These are phyloP conservation scores for Synchytrium microbalum DNA, from an alignment of 371 early-diverging fungal genomes.

Conservation along the genomic window DNA sequence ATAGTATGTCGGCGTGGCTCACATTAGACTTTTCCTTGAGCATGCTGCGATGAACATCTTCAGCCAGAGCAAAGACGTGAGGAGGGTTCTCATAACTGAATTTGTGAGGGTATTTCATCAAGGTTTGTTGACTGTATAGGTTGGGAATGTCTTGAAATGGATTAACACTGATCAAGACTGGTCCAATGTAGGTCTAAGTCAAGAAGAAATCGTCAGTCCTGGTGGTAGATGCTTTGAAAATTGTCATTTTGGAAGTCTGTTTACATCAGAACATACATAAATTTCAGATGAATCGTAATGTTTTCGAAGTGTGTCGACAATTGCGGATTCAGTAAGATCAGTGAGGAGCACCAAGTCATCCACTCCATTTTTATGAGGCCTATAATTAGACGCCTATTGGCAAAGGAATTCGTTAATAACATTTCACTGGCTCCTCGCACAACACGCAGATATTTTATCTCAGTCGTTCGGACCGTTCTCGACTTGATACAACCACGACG, in stretches of 20 bases:
- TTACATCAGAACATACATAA: conserved; percentile 87
- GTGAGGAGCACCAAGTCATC: conserved; percentile 3
- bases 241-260: background rate
- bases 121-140: conserved; percentile 77
- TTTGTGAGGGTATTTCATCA: conserved; percentile 75
- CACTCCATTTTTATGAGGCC: conserved; percentile 3
- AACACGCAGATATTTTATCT: no score
- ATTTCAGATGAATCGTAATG: conserved; percentile 39
- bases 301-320: conserved; percentile 1
- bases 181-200: conserved; percentile 94
- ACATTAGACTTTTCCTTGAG: background rate
- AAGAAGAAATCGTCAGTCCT: background rate
- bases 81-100: conserved; percentile 50
- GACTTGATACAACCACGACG: no score
- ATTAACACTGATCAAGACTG: conserved; percentile 98
- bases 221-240: no score
- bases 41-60: conserved; percentile 4
- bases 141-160: conserved; percentile 86
- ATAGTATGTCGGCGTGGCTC: background rate
- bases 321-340: background rate
- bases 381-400: no score
- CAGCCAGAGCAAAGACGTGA: conserved; percentile 1
- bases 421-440: no score
- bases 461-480: no score
- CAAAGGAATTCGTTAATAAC: no score